phyloP scores from a whole-genome alignment of 345 rosid genomes.

The Arabis alpina region DNA sequence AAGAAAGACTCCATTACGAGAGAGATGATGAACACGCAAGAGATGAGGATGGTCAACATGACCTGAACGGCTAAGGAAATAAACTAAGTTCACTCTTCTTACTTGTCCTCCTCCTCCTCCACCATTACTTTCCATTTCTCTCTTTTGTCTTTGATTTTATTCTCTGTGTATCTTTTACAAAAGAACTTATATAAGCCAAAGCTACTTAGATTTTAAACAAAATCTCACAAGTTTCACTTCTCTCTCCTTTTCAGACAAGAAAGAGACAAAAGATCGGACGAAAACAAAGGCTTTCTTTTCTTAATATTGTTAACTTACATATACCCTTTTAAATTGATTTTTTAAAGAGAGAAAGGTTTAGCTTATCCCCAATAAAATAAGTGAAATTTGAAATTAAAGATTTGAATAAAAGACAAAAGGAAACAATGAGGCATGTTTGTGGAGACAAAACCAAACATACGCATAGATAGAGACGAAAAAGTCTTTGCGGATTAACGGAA shows the following conservation, averaged over 20 bases:
- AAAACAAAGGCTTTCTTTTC: constrained; percentile 14
- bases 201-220: constrained; percentile 17
- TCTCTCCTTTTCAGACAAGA: constrained; percentile 40
- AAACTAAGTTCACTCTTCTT: constrained; percentile 66
- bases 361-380: background rate
- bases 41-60: constrained; percentile 78
- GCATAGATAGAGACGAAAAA: constrained; percentile 40
- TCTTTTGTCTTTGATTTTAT: constrained; percentile 1
- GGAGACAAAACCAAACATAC: constrained; percentile 39
- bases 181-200: constrained; percentile 25
- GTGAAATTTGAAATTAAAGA: constrained; percentile 31
- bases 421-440: constrained; percentile 33
- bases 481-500: constrained; percentile 36
- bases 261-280: constrained; percentile 34
- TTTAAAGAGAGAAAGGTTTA: constrained; percentile 1
- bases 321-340: constrained; percentile 18
- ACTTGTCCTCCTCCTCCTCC: constrained; percentile 46
- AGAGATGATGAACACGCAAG: constrained; percentile 58
- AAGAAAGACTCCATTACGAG: constrained; percentile 59
- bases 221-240: constrained; percentile 14
- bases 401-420: constrained; percentile 30
- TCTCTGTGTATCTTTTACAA: constrained; percentile 29
- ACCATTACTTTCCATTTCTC: constrained; percentile 40
- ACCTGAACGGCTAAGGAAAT: constrained; percentile 64
- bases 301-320: constrained; percentile 19